A percentile compares a stretch with the other conserved stretches of the same genome.
phyloP scores from a whole-genome alignment of 2,329 filamentous ascomycete genomes.

The Daldinia eschscholtzii region DNA sequence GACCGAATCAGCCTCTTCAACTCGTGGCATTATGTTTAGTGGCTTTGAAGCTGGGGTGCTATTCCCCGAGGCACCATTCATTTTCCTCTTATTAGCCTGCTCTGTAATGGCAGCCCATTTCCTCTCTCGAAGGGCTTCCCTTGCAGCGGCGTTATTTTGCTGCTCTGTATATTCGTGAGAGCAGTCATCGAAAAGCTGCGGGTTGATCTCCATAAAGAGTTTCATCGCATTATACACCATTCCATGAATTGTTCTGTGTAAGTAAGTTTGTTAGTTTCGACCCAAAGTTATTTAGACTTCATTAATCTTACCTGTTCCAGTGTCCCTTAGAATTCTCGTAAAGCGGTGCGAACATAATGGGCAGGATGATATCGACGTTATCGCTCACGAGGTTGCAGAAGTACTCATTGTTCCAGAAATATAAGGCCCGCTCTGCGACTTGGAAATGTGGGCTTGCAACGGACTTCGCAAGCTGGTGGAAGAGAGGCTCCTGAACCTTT shows the following conservation, averaged over 20 bases:
- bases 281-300: neutral
- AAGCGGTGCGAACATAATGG: conserved; percentile 98
- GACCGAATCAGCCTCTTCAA: conserved; percentile 83
- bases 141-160: conserved; percentile 89
- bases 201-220: conserved; percentile 99
- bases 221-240: conserved; percentile 99
- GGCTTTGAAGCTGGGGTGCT: conserved; percentile 57
- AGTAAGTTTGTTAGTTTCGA: conserved; percentile 50
- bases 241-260: conserved; percentile 89
- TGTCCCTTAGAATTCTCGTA: conserved; percentile 99
- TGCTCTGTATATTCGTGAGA: conserved; percentile 98
- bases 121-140: conserved; percentile 83
- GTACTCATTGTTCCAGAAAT: conserved; percentile 99
- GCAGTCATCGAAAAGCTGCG: conserved; percentile 97
- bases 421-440: conserved; percentile 94
- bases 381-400: conserved; percentile 99
- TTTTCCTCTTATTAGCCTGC: conserved; percentile 78
- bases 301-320: conserved; percentile 85
- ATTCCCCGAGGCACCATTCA: conserved; percentile 54
- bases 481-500: conserved; percentile 97
- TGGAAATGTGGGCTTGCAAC: conserved; percentile 99
- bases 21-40: conserved; percentile 60
- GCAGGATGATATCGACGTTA: conserved; percentile 97
- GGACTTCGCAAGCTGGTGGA: conserved; percentile 97
- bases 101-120: conserved; percentile 91